Evolutionary conservation across 2,329 filamentous ascomycete species (phyloP), one percentile per base, ranked within the genome.

Genomic region (Diaporthe helianthi): DNA sequence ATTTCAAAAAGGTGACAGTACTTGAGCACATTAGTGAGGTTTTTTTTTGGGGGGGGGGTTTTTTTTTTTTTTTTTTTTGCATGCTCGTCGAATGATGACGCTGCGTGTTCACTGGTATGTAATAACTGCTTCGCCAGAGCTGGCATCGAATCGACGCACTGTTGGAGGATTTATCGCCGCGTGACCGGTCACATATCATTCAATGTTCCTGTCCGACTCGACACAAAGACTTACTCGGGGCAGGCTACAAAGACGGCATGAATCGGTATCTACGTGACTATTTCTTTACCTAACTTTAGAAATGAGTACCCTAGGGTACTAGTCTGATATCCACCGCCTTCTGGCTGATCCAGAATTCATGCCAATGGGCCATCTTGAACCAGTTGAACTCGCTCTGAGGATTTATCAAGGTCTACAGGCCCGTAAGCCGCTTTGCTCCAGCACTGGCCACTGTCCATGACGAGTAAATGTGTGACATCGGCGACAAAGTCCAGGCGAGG

Each of bases 371-470:
- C n/a, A n/a, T n/a, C n/a, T n/a, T 36, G 26, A 15, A 12, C 8
- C 24, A n/a, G n/a, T 49, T n/a, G 31, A 55, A 33, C 9, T 29
- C 17, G 8, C 36, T 60, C 26, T 24, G 36, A 6, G 49, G 17
- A 13, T 12, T 5, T 38, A 58, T 12, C 36, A 46, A 7, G 29
- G n/a, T n/a, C n/a, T n/a, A n/a, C n/a, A n/a, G n/a, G 10, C 15
- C 4, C 38, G 5, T 9, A 26, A 38, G n/a, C n/a, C 9, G 46
- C 46, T 17, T 26, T 19, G 36, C 19, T 67, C 47, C 19, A 54
- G 22, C 4, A n/a, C n/a, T n/a, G n/a, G n/a, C 46, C 67, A 38
- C 26, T 41, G 24, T 64, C 52, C 8, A 71, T 51, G 15, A 67
- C 33, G 3, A 69, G 22, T 2, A 60, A 52, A 22, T 41, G 53